Evolutionary conservation across 176 grass and related monocot species (phyloP), one percentile per base, ranked within the genome.

Genomic region (Raddia distichophylla): DNA sequence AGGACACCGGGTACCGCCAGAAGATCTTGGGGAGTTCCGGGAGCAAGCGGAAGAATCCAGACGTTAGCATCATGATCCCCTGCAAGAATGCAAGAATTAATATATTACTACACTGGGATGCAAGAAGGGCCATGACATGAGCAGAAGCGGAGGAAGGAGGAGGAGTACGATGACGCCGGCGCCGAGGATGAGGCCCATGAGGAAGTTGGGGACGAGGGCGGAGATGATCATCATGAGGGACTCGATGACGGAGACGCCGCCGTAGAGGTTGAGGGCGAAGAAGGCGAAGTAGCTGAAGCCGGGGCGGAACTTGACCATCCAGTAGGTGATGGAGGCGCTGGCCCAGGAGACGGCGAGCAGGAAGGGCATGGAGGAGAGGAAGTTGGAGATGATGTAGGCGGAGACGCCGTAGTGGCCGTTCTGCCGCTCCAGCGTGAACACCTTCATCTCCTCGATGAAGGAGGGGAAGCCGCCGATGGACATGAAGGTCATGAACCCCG

Each of bases 401-500:
- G 91, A 87, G 1, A 95, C 93, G 5, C 96, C 96, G 13, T 99
- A 99, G 73, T 99, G 80, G 3, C 96, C 96, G 33, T 99, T 99
- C 64, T 85, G 91, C 18, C 96, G 86, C 76, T 99, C 96, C 0
- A 86, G 82, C 16, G 78, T 88, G 64, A 99, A 99, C 15, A 99
- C 89, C 83, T 95, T 99, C 96, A 99, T 93, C 85, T 99, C 96
- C 80, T 99, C 96, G 11, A 99, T 91, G 85, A 99, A 99, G 53
- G 93, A 95, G 10, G 96, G 96, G 83, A 99, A 99, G n/a, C 93
- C 96, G 0, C 96, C 96, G 2, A 99, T 99, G 67, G 96, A 99
- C 96, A 99, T 99, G 91, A 99, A 99, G n/a, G 96, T 99, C 93
- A 99, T 91, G 88, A 99, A 99, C 15, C 96, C 96, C 0, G 93